Conservation (phyloP, 163 green algal genomes). For the Coccomyxa subellipsoidea region DNA sequence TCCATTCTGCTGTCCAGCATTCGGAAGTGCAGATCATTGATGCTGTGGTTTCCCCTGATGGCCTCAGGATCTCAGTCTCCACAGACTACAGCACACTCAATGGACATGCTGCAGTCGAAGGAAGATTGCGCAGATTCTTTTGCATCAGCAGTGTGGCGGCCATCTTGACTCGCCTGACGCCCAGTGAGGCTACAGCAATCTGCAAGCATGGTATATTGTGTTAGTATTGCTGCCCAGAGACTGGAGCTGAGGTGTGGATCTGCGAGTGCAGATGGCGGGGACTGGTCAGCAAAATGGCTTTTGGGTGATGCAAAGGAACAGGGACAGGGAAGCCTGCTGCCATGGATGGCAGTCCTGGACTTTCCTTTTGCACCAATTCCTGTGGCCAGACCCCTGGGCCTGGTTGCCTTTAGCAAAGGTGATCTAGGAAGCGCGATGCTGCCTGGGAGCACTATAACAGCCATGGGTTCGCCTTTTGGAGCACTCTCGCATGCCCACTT, state of each 20-base stretch:
- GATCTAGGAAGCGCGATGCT: no score
- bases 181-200: background rate
- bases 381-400: no score
- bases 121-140: background rate
- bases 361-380: background rate
- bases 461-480: slow-evolving; percentile 2
- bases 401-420: background rate
- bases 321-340: background rate
- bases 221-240: background rate
- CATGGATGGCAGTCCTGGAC: background rate
- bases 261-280: background rate
- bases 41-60: no score
- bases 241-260: no score
- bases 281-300: background rate
- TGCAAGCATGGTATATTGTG: background rate
- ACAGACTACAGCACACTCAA: no score
- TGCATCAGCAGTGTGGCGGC: background rate
- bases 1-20: no score
- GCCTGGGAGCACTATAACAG: background rate
- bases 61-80: no score
- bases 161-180: background rate
- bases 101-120: background rate
- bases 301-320: background rate
- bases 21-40: no score
- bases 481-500: background rate